These are phyloP conservation scores for Saitozyma podzolica DNA, from an alignment of 768 basidiomycete species.

Conservation along the genomic window DNA sequence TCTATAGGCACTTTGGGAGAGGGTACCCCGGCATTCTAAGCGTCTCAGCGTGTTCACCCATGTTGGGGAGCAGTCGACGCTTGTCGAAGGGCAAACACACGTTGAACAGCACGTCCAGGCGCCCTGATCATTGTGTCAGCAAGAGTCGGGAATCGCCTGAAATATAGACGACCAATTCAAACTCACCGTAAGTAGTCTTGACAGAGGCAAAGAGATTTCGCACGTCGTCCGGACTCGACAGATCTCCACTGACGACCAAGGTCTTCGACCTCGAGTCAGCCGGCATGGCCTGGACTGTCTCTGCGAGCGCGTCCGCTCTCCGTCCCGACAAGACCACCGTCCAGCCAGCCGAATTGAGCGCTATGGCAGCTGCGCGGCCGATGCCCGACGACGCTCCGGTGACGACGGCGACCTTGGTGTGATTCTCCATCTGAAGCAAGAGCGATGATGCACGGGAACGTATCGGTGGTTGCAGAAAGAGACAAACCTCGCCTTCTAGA, in stretches of 20 bases:
- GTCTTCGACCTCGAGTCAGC: constrained; percentile 51
- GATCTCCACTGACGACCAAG: constrained; percentile 62
- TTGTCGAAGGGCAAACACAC: constrained; percentile 52
- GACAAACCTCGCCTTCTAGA: too few species aligned
- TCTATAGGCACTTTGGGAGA: constrained; percentile 59
- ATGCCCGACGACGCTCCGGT: constrained; percentile 77
- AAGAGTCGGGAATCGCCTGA: too few species aligned
- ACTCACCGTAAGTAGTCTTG: constrained; percentile 59
- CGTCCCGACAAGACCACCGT: constrained; percentile 67
- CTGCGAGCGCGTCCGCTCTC: constrained; percentile 60
- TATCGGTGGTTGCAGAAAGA: too few species aligned
- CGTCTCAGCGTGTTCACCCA: too few species aligned
- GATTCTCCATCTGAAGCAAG: too few species aligned
- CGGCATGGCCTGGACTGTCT: constrained; percentile 55
- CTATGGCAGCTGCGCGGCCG: constrained; percentile 66
- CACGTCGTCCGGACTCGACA: constrained; percentile 65
- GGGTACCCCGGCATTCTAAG: constrained; percentile 71
- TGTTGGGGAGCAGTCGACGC: too few species aligned
- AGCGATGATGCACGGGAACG: too few species aligned
- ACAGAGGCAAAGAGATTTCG: constrained; percentile 61
- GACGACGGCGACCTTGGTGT: constrained; percentile 62
- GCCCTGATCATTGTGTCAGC: too few species aligned
- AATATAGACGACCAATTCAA: constrained; percentile 30
- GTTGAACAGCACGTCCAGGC: constrained; percentile 70
- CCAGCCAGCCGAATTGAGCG: constrained; percentile 70